Base-by-base conservation (phyloP, 495 filamentous ascomycete species). In the Daldinia bambusicola region DNA sequence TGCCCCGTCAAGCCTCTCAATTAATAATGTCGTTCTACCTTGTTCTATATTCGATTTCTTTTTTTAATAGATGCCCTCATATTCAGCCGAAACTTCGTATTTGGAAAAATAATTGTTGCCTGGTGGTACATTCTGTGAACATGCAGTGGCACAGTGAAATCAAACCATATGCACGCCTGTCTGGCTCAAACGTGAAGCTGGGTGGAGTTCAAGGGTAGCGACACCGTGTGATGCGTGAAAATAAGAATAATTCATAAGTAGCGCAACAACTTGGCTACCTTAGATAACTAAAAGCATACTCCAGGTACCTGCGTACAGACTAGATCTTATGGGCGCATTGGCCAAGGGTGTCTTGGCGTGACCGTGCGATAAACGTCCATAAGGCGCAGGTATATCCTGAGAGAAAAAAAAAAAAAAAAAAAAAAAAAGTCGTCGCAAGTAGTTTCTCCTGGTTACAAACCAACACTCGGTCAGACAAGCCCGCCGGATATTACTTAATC, bases 401-500 rank as follows among this genome's bases (percentile, higher is more conserved):
- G n/a, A n/a, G n/a, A n/a, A n/a, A n/a, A n/a, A n/a, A n/a, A n/a
- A n/a, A n/a, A 5, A 13, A 51, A 14, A 34, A 9, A 41, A 52
- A 31, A 45, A 43, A 12, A 45, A 45, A 45, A 9, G 14, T 16
- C 7, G 41, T 48, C 32, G 59, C 32, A 13, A n/a, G 26, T 30
- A 5, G 50, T 31, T 31, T 8, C 6, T 52, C 50, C 14, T 31
- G n/a, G 10, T 30, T 31, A 52, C 20, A n/a, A 30, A 52, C 6
- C 30, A 22, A 13, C 6, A 45, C 30, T 10, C 20, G 12, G 26
- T 9, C 20, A 8, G 26, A 9, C 9, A 55, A 8, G n/a, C 6
- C 13, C 18, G 7, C 13, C 31, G 16, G 12, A 32, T n/a, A 2
- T 73, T 69, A 83, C 31, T 78, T 69, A 83, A 36, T 78, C 80